phyloP scores from a whole-genome alignment of 2,329 filamentous ascomycete species.

The Apiospora saccharicola region DNA sequence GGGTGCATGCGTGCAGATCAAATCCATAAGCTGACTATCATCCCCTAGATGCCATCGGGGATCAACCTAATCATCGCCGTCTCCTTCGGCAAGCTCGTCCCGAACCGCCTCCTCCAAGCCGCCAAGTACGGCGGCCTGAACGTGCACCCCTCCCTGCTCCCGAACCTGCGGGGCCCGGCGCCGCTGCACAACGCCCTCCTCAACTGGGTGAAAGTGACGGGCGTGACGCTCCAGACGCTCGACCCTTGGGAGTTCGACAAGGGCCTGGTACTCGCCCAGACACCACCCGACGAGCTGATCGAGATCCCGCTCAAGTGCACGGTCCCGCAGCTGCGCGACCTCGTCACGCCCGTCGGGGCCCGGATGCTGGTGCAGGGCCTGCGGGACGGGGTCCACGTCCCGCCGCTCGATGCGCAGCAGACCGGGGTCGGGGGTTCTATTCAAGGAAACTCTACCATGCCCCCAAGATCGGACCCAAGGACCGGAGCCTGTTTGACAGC shows the following conservation, averaged over 20 bases:
- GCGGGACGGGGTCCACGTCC: constrained; percentile 67
- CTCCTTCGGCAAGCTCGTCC: constrained; percentile 92
- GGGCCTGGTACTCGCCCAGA: constrained; percentile 78
- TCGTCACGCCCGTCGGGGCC: constrained; percentile 71
- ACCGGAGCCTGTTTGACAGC: constrained; percentile 57
- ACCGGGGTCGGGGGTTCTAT: constrained; percentile 34
- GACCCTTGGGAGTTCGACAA: constrained; percentile 79
- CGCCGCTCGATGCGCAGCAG: constrained; percentile 56
- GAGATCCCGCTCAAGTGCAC: constrained; percentile 54
- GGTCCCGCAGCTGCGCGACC: constrained; percentile 55
- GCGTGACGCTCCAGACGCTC: constrained; percentile 87
- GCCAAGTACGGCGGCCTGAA: constrained; percentile 89
- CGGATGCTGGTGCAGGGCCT: constrained; percentile 74
- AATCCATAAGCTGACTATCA: neutral
- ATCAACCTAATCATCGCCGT: constrained; percentile 89
- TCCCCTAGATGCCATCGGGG: constrained; percentile 59
- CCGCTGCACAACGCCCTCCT: constrained; percentile 88
- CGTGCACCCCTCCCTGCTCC: constrained; percentile 89
- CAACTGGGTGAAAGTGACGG: constrained; percentile 64
- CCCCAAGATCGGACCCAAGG: constrained; percentile 73
- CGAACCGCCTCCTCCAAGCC: constrained; percentile 72
- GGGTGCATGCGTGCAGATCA: neutral
- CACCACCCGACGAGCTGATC: constrained; percentile 66
- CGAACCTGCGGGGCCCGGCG: constrained; percentile 84
- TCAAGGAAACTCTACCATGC: constrained; percentile 57